A percentile compares a stretch with the other conserved stretches of the same genome.
These are phyloP conservation scores for Irpex sp. DNA, from an alignment of 1,284 basidiomycete genomes.

Conservation along the genomic window DNA sequence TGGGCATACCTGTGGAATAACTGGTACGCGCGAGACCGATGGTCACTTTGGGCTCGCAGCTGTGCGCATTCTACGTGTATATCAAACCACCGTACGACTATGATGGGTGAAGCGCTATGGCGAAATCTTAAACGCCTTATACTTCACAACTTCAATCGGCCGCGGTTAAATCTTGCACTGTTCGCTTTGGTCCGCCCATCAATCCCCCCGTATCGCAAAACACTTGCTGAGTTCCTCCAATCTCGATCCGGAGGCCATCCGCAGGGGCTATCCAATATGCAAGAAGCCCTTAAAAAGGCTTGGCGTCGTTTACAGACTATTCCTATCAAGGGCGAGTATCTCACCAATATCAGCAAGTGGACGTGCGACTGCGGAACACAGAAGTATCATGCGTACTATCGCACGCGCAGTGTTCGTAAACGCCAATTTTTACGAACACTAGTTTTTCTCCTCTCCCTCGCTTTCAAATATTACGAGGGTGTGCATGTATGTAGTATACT, in stretches of 20 bases:
- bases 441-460: no score
- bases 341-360: conserved; percentile 8
- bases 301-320: conserved; percentile 3
- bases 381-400: conserved; percentile 13
- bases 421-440: no score
- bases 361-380: conserved; percentile 18
- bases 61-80: conserved; percentile 4
- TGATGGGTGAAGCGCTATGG: conserved; percentile 18
- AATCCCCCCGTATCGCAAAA: conserved; percentile 12
- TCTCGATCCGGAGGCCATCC: not conserved
- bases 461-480: no score
- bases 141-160: conserved; percentile 12
- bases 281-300: not conserved
- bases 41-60: conserved; percentile 14
- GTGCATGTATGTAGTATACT: no score
- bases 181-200: conserved; percentile 7
- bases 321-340: conserved; percentile 11
- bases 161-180: conserved; percentile 9
- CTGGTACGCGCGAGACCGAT: conserved; percentile 12
- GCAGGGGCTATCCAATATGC: conserved; percentile 1
- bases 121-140: conserved; percentile 12
- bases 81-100: conserved; percentile 12
- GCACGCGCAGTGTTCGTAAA: no score
- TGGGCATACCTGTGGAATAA: conserved; percentile 19
- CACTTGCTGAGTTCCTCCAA: not conserved